Evolutionary conservation across 805 yeast genomes (phyloP).

Genomic region (Brettanomyces bruxellensis): DNA sequence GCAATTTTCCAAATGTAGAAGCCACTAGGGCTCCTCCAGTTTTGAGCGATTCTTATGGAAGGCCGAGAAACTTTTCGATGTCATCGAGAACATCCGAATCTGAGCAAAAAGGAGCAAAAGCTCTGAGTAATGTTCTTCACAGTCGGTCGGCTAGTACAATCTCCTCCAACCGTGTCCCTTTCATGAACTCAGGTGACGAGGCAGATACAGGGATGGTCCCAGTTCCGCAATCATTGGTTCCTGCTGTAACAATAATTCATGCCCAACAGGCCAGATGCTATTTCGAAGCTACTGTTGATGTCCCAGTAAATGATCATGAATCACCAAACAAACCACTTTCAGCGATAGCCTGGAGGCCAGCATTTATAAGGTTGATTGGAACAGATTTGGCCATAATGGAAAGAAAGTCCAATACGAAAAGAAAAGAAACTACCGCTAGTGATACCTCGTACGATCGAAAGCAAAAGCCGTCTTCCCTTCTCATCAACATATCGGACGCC

Average conservation of each 20-base stretch:
- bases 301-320: slow-evolving; percentile 8
- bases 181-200: not conserved
- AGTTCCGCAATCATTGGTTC: slow-evolving; percentile 56
- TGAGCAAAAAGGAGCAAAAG: not conserved
- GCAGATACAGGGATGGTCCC: not conserved
- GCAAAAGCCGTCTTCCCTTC: slow-evolving; percentile 31
- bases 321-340: not conserved
- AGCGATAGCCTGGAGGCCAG: slow-evolving; percentile 15
- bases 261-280: slow-evolving; percentile 66
- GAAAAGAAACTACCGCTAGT: not conserved
- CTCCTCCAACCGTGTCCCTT: not conserved
- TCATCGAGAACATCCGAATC: not conserved
- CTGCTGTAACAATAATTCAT: slow-evolving; percentile 59
- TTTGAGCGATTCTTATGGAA: slow-evolving; percentile 1
- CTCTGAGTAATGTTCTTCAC: not conserved
- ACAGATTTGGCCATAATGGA: slow-evolving; percentile 36
- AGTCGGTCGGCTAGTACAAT: not conserved
- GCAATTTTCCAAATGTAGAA: too few relatives aligned
- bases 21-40: not conserved
- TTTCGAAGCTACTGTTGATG: slow-evolving; percentile 26
- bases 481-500: slow-evolving; percentile 43
- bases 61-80: slow-evolving; percentile 1
- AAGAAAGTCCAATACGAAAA: not conserved
- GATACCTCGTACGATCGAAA: not conserved
- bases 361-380: slow-evolving; percentile 33